Percentiles rank a stretch among this genome's conserved stretches.
Evolutionary conservation across 306 rosid species (phyloP).

Genomic region (Luffa aegyptiaca): DNA sequence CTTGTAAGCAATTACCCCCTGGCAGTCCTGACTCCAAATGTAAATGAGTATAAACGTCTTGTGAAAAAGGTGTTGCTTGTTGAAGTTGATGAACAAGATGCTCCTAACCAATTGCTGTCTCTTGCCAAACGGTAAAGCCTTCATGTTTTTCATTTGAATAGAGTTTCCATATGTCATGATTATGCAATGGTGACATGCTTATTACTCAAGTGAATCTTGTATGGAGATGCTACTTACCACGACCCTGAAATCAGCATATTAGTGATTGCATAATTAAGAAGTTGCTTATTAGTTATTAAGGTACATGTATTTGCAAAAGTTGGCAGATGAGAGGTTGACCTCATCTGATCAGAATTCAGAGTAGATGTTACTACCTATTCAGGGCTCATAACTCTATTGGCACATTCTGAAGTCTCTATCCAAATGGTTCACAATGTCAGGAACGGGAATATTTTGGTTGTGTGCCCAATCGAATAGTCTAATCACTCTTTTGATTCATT

Average conservation of each 20-base stretch:
- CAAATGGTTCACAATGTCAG: not conserved
- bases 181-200: not conserved
- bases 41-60: conserved; percentile 80
- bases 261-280: not conserved
- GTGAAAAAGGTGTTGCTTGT: conserved; percentile 52
- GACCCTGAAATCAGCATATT: not conserved
- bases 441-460: not conserved
- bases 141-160: not conserved
- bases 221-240: not conserved
- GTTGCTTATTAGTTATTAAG: not conserved
- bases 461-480: not conserved
- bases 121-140: conserved; percentile 51
- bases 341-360: not conserved
- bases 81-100: conserved; percentile 44
- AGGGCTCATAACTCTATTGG: not conserved
- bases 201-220: not conserved
- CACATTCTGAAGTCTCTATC: not conserved
- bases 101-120: conserved; percentile 47
- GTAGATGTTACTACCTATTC: no score
- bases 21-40: conserved; percentile 80
- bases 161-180: not conserved
- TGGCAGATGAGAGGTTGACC: not conserved
- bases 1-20: conserved; percentile 70
- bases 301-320: not conserved
- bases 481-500: not conserved